Base-by-base conservation (phyloP, 441 rosid genomes). In the Erodium texanum region DNA sequence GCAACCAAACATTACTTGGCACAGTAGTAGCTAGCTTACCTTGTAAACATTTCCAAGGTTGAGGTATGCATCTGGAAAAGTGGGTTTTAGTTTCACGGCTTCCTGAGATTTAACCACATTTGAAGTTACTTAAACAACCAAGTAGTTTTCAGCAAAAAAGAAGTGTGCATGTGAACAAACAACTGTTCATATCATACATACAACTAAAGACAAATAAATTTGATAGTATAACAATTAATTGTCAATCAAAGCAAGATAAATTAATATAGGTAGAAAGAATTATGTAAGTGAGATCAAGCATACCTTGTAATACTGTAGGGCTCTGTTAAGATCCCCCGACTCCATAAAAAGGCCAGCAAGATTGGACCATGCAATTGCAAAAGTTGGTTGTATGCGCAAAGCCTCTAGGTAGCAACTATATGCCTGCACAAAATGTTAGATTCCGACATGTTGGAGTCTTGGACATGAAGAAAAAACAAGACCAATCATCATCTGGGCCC, bases 311-410 rank as follows among this genome's bases (percentile, higher is more conserved):
- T 95, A 95, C 54, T 92, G 99, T 73, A 89, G 92, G 72, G 99
- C 99, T 82, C 89, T 83, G 70, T 83, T 87, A 69, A 89, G 85
- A 81, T 95, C 98, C 64, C 99, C 99, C 43, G 95, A 86, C 80
- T 95, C 98, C 98, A 95, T 85, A 77, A 90, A 89, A 77, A 95
- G 96, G 79, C 95, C 98, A 67, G 97, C 99, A 82, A 95, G 95
- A 81, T 92, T 95, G 54, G 98, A 95, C 98, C 99, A 95, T 27
- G 99, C 99, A 72, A 92, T 86, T 14, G 99, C 98, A 86, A 90
- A 95, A 59, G 85, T 89, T 62, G 99, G 99, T 75, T 95, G 97
- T 74, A 95, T 95, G 67, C 92, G 91, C 68, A 95, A 71, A 76
- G 98, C 97, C 89, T 95, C 98, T 32, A 92, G 78, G 78, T 92